These are phyloP conservation scores for Diaporthe vexans DNA, from an alignment of 2,329 filamentous ascomycete genomes.

Conservation along the genomic window DNA sequence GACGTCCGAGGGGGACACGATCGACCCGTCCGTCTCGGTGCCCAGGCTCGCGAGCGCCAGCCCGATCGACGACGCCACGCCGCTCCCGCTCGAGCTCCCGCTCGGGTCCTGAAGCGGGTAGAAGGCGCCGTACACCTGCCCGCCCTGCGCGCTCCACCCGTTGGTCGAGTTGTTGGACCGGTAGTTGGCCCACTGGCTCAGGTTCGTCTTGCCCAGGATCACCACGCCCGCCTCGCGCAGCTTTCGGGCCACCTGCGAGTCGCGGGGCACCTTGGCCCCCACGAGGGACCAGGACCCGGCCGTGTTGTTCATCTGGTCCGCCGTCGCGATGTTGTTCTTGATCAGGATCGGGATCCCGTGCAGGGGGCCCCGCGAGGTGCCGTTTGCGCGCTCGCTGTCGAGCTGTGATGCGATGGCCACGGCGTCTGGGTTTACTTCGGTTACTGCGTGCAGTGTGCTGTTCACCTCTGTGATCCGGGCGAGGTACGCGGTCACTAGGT, in stretches of 20 bases:
- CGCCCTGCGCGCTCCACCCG: conserved; percentile 75
- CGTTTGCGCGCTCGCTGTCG: conserved; percentile 49
- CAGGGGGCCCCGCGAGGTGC: conserved; percentile 58
- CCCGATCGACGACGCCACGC: conserved; percentile 70
- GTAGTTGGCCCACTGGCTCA: conserved; percentile 76
- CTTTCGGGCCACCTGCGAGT: conserved; percentile 71
- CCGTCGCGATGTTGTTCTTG: conserved; percentile 77
- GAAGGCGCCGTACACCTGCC: conserved; percentile 73
- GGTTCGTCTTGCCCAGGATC: conserved; percentile 72
- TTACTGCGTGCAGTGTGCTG: conserved; percentile 50
- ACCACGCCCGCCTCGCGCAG: conserved; percentile 51
- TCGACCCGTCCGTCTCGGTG: conserved; percentile 75
- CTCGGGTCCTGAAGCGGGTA: conserved; percentile 71
- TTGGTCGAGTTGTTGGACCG: conserved; percentile 70
- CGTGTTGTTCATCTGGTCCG: conserved; percentile 73
- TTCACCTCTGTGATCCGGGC: conserved; percentile 53
- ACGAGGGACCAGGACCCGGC: conserved; percentile 75
- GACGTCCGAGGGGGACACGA: conserved; percentile 65
- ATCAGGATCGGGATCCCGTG: conserved; percentile 76
- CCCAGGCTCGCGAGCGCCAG: conserved; percentile 72
- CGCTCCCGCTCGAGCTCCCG: conserved; percentile 73
- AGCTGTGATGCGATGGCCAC: conserved; percentile 53
- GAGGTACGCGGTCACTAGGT: conserved; percentile 51
- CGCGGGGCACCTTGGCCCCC: conserved; percentile 68
- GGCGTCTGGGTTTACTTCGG: conserved; percentile 56